phyloP scores from a whole-genome alignment of 2,329 filamentous ascomycete genomes.

The Scortechinia acanthostroma region DNA sequence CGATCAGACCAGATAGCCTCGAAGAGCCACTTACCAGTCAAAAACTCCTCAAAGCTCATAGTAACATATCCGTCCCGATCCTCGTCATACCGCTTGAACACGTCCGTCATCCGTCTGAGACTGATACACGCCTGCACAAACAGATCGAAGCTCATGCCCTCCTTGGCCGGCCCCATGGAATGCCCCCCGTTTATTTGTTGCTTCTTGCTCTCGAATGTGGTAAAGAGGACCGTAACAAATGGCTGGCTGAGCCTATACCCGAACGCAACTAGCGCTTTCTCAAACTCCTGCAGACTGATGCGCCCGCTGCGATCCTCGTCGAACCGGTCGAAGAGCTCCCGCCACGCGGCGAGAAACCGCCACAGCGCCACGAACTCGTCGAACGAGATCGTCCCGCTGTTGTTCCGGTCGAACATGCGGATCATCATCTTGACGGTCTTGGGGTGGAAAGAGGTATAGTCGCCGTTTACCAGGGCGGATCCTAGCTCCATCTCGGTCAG shows the following conservation, averaged over 20 bases:
- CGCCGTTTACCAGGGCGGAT: not conserved
- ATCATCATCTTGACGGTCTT: slow-evolving; percentile 1
- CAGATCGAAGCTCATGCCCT: slow-evolving; percentile 2
- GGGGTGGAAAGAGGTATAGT: slow-evolving; percentile 1
- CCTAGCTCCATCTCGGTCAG: not conserved
- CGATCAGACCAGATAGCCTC: not conserved
- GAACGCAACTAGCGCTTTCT: not conserved
- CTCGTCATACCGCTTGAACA: slow-evolving; percentile 3
- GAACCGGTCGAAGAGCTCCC: slow-evolving; percentile 1
- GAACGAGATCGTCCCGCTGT: not conserved
- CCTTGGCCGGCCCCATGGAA: not conserved
- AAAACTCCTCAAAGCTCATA: slow-evolving; percentile 1
- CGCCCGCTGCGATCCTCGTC: slow-evolving; percentile 3
- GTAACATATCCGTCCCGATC: slow-evolving; percentile 2
- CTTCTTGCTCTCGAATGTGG: not conserved
- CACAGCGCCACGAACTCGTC: slow-evolving; percentile 2
- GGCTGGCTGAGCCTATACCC: not conserved
- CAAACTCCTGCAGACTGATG: slow-evolving; percentile 2
- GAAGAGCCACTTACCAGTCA: not conserved
- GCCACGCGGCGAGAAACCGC: slow-evolving; percentile 1
- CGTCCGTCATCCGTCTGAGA: not conserved
- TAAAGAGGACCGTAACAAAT: not conserved
- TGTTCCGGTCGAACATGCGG: slow-evolving; percentile 1
- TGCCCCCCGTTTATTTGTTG: not conserved
- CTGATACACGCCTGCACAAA: slow-evolving; percentile 2